Evolutionary conservation across 164 flowering plant species (phyloP), one percentile per base, ranked within the genome.

Genomic region (Magnolia kwangsiensis): DNA sequence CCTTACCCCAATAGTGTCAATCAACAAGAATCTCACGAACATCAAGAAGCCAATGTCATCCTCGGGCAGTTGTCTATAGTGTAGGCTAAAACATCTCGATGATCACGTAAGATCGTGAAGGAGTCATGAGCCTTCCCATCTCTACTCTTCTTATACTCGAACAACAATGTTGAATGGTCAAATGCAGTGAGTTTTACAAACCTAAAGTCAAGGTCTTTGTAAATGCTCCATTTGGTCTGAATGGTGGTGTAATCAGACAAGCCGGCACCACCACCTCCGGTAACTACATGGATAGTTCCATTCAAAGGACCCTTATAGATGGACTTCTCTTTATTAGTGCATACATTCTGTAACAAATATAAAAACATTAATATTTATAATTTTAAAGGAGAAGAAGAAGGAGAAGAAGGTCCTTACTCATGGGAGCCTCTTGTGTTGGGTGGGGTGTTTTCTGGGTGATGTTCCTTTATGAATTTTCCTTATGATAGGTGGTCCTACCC

Each of bases 101-200:
- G 93, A 78, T 88, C 90, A 61, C 98, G 77, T 3, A 89, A 82
- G 71, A 93, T 88, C 21, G 81, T 90, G 84, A 95, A 95, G 21
- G 94, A 88, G 61, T 95, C 97, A 24, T 89, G 87, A 7, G 92
- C 94, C 75, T 85, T 87, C 20, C 97, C 98, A 74, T 91, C 89
- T 2, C 91, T 89, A 86, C 97, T 95, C 84, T 86, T 95, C 86
- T 88, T 90, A 86, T 93, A 95, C 88, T 95, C 97, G 21, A 95
- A 84, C 79, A 91, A 74, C 73, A 95, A 82, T 21, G 84, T 86
- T 7, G 97, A 90, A 78, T 89, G 95, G 71, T 95, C 88, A 50
- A 90, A 89, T 68, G 98, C 98, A 14, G 97, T 95, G 29, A 95
- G 88, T 72, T 93, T 91, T 19, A 93, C 84, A 74, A 86, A 95